A percentile compares a stretch with the other conserved stretches of the same genome.
phyloP scores from a whole-genome alignment of 164 flowering plant species.

The Tetracentron sinense region DNA sequence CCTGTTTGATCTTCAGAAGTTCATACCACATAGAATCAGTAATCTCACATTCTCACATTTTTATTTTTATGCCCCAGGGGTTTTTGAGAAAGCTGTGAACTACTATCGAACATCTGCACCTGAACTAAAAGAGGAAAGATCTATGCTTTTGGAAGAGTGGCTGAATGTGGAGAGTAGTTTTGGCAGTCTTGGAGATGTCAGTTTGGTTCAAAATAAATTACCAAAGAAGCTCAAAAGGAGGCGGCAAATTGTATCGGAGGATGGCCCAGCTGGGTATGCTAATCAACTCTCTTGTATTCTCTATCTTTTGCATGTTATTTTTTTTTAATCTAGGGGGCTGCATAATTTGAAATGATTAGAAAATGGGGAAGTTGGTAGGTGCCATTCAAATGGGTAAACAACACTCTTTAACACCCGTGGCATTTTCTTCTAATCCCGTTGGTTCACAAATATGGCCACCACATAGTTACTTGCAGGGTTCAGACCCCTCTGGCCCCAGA shows the following conservation, averaged over 20 bases:
- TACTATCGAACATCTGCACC: slow-evolving; percentile 74
- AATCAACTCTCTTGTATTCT: neutral
- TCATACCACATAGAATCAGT: neutral
- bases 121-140: slow-evolving; percentile 87
- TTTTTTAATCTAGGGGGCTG: no score
- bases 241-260: slow-evolving; percentile 57
- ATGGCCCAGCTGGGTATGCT: slow-evolving; percentile 75
- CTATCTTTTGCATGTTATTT: no score
- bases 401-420: no score
- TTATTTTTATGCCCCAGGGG: slow-evolving; percentile 37
- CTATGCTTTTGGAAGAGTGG: slow-evolving; percentile 93
- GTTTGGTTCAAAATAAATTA: slow-evolving; percentile 62
- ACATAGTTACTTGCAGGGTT: no score
- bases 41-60: neutral
- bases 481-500: no score
- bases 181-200: slow-evolving; percentile 72
- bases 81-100: slow-evolving; percentile 70
- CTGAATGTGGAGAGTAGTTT: slow-evolving; percentile 60
- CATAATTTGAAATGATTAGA: no score
- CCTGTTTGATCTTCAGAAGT: neutral
- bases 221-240: slow-evolving; percentile 88
- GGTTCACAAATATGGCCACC: no score
- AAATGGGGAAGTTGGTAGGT: no score
- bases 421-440: no score
- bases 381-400: no score